Evolutionary conservation across 2,329 filamentous ascomycete species (phyloP), one percentile per base, ranked within the genome.

Genomic region (Elsinoe ampelina): DNA sequence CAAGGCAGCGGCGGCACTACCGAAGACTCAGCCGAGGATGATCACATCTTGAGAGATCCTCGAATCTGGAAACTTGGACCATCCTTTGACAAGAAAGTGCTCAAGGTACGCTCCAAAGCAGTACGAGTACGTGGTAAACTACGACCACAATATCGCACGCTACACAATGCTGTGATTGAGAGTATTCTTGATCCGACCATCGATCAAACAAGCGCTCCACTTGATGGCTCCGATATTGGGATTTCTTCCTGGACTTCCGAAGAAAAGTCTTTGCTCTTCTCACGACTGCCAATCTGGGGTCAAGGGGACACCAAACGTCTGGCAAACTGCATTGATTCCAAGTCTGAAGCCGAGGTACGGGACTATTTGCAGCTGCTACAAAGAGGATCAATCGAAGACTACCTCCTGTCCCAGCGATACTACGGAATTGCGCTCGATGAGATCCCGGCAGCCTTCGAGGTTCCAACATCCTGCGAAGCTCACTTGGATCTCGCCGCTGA

Each of bases 251-350:
- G 92, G 92, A 83, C 80, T 0, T 59, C 78, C 0, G 63, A 72
- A 1, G 91, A 96, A 65, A 95, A 95, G 66, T 73, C 78, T 1
- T 63, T 74, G 0, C 80, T 95, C 58, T 95, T 89, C 67, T 74
- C 79, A 12, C 78, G 81, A 0, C 68, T 95, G 2, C 75, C 78
- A 1, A 80, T 80, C 0, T 75, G 86, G 1, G 89, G 89, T 0
- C 78, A 74, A 54, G 78, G 82, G 62, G 75, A 89, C 59, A 63
- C 86, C 0, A 70, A 71, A 1, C 80, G 77, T 1, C 85, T 96
- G 57, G 77, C 87, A 1, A 64, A 70, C 7, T 75, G 79, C 0
- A 74, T 95, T 13, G 75, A 75, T 0, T 85, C 82, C 34, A 97
- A 97, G 70, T 85, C 82, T 58, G 79, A 82, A 61, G 67, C 85